phyloP scores from a whole-genome alignment of 2,329 filamentous ascomycete genomes.

The Endocalyx cinctus region DNA sequence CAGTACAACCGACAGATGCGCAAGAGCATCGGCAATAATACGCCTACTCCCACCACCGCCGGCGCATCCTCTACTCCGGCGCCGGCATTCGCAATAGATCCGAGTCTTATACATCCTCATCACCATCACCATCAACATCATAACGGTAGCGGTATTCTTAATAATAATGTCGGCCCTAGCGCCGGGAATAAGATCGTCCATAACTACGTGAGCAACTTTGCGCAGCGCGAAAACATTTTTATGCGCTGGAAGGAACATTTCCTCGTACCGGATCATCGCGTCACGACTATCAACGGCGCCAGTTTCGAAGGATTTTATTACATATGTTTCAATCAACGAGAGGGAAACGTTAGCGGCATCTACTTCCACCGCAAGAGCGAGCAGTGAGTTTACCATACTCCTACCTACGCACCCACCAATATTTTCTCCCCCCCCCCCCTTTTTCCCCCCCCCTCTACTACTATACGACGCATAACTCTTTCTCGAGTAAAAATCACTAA shows the following conservation, averaged over 20 bases:
- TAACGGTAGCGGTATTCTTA: no score
- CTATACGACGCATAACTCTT: no score
- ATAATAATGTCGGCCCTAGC: conserved; percentile 22
- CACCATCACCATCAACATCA: no score
- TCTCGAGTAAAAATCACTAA: no score
- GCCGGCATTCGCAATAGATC: no score
- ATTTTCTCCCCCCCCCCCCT: not conserved
- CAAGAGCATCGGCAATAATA: conserved; percentile 53
- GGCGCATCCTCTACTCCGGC: no score
- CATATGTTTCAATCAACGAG: conserved; percentile 93
- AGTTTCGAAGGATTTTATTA: conserved; percentile 99
- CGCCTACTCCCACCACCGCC: no score
- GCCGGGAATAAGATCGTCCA: no score
- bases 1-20: conserved; percentile 60
- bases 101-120: no score
- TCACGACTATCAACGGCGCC: conserved; percentile 84
- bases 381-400: conserved; percentile 69
- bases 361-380: conserved; percentile 99
- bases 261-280: conserved; percentile 88
- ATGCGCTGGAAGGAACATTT: conserved; percentile 99
- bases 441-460: no score
- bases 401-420: no score
- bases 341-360: conserved; percentile 83
- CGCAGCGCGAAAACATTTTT: conserved; percentile 70
- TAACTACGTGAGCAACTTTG: conserved; percentile 23